A percentile compares a stretch with the other conserved stretches of the same genome.
phyloP scores from a whole-genome alignment of 179 eudicot genomes.

The Silene noctiflora region DNA sequence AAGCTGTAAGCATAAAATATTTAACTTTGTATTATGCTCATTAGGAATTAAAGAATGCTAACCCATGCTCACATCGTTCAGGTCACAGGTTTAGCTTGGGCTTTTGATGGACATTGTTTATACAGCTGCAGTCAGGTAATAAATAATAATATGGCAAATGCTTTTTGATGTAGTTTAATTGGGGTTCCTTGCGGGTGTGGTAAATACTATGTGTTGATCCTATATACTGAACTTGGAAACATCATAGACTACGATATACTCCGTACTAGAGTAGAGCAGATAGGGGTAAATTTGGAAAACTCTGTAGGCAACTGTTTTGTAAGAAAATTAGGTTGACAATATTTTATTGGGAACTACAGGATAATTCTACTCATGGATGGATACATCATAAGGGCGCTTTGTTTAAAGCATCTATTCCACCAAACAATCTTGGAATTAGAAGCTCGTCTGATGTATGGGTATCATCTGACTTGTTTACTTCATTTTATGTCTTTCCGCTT shows the following conservation, averaged over 20 bases:
- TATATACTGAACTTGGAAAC: neutral
- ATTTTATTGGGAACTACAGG: constrained; percentile 40
- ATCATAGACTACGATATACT: neutral
- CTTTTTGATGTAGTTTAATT: neutral
- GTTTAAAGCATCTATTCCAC: constrained; percentile 55
- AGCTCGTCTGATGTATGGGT: constrained; percentile 65
- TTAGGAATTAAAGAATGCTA: constrained; percentile 13
- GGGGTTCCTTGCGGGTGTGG: neutral
- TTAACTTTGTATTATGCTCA: neutral
- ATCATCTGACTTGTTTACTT: neutral
- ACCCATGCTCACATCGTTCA: constrained; percentile 26
- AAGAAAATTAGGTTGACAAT: neutral
- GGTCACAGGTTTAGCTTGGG: constrained; percentile 92
- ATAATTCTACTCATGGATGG: constrained; percentile 72
- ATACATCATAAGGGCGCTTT: constrained; percentile 47
- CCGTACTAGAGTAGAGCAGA: neutral
- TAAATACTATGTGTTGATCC: neutral
- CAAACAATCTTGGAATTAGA: constrained; percentile 52
- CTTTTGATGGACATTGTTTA: constrained; percentile 76
- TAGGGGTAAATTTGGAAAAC: neutral
- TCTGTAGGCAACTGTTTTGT: neutral
- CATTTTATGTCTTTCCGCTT: neutral
- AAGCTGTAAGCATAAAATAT: constrained; percentile 50
- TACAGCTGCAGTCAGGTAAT: constrained; percentile 94
- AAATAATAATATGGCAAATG: constrained; percentile 30